Evolutionary conservation across 495 filamentous ascomycete genomes (phyloP).

Genomic region (Trichocladium antarcticum): DNA sequence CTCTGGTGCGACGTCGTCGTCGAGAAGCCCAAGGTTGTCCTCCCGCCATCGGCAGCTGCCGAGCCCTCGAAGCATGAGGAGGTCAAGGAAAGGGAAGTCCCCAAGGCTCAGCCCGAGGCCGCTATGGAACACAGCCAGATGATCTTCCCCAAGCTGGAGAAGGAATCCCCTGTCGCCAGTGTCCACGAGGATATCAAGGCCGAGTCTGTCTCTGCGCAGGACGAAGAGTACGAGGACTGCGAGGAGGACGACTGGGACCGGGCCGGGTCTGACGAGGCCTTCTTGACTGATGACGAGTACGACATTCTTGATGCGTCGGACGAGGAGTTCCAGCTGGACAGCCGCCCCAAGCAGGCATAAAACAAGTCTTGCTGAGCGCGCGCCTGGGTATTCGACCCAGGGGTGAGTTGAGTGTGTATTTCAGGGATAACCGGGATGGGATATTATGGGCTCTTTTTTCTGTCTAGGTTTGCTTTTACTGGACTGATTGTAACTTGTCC

Average conservation of each 20-base stretch:
- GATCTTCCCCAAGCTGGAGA: constrained; percentile 95
- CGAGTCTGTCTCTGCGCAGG: constrained; percentile 25
- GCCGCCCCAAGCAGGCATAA: constrained; percentile 30
- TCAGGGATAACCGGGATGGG: background rate
- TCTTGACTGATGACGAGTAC: constrained; percentile 95
- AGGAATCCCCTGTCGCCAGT: constrained; percentile 79
- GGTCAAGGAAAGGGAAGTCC: constrained; percentile 14
- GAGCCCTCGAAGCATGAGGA: constrained; percentile 10
- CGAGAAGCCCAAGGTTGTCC: constrained; percentile 20
- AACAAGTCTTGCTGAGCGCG: too few species aligned
- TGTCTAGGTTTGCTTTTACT: background rate
- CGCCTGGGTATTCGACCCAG: too few species aligned
- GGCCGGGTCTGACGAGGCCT: constrained; percentile 53
- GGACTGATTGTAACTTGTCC: background rate
- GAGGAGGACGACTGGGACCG: constrained; percentile 47
- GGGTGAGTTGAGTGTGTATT: background rate
- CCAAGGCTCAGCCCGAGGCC: constrained; percentile 9
- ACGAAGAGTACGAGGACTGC: constrained; percentile 55
- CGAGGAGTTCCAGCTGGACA: constrained; percentile 56
- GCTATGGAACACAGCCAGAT: constrained; percentile 49
- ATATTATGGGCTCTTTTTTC: background rate
- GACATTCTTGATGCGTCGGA: constrained; percentile 93
- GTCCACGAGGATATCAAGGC: constrained; percentile 48
- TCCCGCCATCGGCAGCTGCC: constrained; percentile 3
- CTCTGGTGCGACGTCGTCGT: constrained; percentile 91